Base-by-base conservation (phyloP, 306 rosid genomes). In the Bauhinia variegata region DNA sequence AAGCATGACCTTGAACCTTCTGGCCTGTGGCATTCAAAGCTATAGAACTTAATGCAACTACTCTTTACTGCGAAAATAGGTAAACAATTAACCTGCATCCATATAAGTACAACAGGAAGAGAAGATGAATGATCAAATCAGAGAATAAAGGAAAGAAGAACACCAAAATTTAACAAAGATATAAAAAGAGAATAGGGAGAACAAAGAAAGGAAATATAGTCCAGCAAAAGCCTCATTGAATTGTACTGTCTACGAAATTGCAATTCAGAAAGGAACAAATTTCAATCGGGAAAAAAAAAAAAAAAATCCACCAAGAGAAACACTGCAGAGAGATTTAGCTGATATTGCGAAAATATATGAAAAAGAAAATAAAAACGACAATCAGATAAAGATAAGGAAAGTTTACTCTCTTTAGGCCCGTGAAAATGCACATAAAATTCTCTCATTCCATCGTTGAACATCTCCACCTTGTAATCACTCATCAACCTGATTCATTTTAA, bases 391-490 rank as follows among this genome's bases (percentile, higher is more conserved):
- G 71, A 77, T 23, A 36, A 23, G 43, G 59, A 67, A 37, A 72
- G 68, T 54, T 79, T 81, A 91, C 96, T 87, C 47, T 89, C 87
- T 85, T 85, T 83, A 44, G 95, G 96, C 7, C 97, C 96, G 31
- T 83, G 86, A 37, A 91, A 88, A 74, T 91, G 84, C 14, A 91
- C 92, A 80, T 59, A 81, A 63, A 91, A 87, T 75, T 88, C 91
- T 49, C 82, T 91, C 86, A 85, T 85, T 80, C 79, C 75, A 81
- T 91, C 95, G 66, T 86, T 71, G 87, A 83, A 72, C 82, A 75
- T 88, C 75, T 91, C 96, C 64, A 88, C 96, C 80, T 85, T 87
- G 72, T 86, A 87, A 85, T 85, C 95, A 72, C 88, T 87, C 97
- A 91, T 91, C 96, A 88, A 85, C 96, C 96, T 91, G 71, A 79